Conservation (phyloP, 1,284 basidiomycete species). For the Anthracocystis walkeri region DNA sequence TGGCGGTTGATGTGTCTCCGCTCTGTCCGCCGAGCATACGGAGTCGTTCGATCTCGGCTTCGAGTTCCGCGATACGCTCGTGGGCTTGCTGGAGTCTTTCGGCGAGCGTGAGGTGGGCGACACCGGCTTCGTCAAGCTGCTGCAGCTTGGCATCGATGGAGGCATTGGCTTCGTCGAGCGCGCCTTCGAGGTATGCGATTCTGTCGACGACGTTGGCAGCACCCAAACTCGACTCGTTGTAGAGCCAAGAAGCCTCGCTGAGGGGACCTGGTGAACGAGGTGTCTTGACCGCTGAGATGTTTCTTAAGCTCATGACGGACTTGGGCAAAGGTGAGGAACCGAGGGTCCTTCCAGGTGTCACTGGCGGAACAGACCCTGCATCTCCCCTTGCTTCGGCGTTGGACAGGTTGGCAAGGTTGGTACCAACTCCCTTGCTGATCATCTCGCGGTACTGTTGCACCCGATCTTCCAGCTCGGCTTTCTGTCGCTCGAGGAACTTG, state of each 20-base stretch:
- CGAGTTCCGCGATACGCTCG: slow-evolving; percentile 46
- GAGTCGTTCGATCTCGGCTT: slow-evolving; percentile 47
- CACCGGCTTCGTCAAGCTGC: slow-evolving; percentile 49
- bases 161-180: slow-evolving; percentile 54
- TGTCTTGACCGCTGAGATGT: slow-evolving; percentile 45
- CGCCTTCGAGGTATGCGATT: slow-evolving; percentile 47
- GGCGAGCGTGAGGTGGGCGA: slow-evolving; percentile 49
- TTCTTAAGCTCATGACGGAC: slow-evolving; percentile 43
- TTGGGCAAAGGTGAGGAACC: slow-evolving; percentile 47
- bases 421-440: slow-evolving; percentile 46
- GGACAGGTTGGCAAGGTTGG: slow-evolving; percentile 38
- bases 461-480: slow-evolving; percentile 42
- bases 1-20: slow-evolving; percentile 16
- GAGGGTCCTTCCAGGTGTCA: slow-evolving; percentile 25
- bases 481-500: slow-evolving; percentile 32
- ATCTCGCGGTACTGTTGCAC: slow-evolving; percentile 51
- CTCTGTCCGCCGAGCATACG: slow-evolving; percentile 24
- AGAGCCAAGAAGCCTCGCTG: slow-evolving; percentile 53
- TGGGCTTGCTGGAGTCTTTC: slow-evolving; percentile 44
- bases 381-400: slow-evolving; percentile 12
- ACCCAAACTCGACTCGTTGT: slow-evolving; percentile 59
- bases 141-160: slow-evolving; percentile 57
- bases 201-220: slow-evolving; percentile 42
- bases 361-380: slow-evolving; percentile 12
- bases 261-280: slow-evolving; percentile 47